A percentile compares a stretch with the other conserved stretches of the same genome.
Evolutionary conservation across 345 rosid species (phyloP).

Genomic region (Anacardium occidentale): DNA sequence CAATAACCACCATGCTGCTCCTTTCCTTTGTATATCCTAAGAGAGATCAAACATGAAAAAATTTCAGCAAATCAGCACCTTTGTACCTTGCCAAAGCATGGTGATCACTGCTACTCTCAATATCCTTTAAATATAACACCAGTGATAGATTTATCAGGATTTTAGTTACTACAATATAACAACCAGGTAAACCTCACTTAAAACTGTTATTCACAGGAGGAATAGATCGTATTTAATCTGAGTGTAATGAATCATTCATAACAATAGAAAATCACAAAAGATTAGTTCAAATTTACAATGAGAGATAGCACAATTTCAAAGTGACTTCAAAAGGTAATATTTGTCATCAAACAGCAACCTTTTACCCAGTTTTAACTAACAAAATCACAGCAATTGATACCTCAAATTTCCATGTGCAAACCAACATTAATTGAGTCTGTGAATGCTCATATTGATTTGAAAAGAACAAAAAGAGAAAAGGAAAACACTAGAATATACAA

Average conservation of each 20-base stretch:
- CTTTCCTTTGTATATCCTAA: slow-evolving; percentile 75
- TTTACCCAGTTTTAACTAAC: neutral
- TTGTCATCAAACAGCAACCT: neutral
- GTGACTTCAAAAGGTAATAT: neutral
- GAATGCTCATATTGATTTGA: too few species aligned
- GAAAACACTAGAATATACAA: neutral
- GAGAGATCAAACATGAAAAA: slow-evolving; percentile 2
- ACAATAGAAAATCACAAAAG: neutral
- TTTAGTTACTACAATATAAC: neutral
- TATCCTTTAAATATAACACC: too few species aligned
- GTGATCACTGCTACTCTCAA: neutral
- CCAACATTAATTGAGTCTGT: neutral
- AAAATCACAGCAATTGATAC: neutral
- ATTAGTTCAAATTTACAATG: neutral
- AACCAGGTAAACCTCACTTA: too few species aligned
- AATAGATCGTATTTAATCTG: too few species aligned
- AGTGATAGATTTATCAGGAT: neutral
- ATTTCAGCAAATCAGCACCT: slow-evolving; percentile 15
- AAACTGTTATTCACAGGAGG: neutral
- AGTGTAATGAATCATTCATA: too few species aligned
- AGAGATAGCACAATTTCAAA: neutral
- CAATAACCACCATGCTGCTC: slow-evolving; percentile 72
- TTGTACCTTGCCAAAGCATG: neutral
- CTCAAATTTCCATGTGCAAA: neutral
- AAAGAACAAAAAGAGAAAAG: too few species aligned